Evolutionary conservation across 805 yeast genomes (phyloP), one percentile per base, ranked within the genome.

Genomic region (Starmera pachycereana): DNA sequence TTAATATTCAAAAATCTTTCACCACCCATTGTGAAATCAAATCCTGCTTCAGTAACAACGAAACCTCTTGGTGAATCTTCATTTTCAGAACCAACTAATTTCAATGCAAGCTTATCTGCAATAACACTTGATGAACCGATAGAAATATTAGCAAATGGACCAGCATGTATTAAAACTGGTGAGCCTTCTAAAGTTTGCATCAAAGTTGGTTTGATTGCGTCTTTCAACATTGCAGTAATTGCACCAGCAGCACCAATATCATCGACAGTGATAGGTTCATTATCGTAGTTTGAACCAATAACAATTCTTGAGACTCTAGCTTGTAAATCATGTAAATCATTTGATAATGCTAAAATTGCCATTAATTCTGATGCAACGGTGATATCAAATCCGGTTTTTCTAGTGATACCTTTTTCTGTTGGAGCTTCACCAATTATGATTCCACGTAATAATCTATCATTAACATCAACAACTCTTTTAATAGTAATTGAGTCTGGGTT

Each of bases 1-100:
- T 83, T 83, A 65, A 83, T 83, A 62, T 83, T 81, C 60, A 81
- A 69, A 62, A 83, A 83, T 63, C 94, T 69, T 66, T 83, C 94
- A 60, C 94, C 94, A 57, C 94, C 94, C 94, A 83, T 83, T 38
- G 92, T 83, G 69, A 83, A 83, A 62, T 83, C 94, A 64, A 83
- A 83, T 46, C 94, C 94, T 14, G 94, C 94, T 61, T 83, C 94
- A 37, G 94, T 83, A 40, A 83, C 81, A 45, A 83, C 94, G 51
- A 74, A 83, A 45, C 94, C 92, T 49, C 72, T 72, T 53, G 72
- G 72, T 40, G 69, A 68, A 38, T 63, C 52, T 53, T 68, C 65
- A 47, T 62, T 67, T 37, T 65, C 66, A n/a, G 78, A 71, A 61
- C 90, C 90, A 35, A 84, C 82, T 46, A 83, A 66, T 60, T 82